These are phyloP conservation scores for Sambucus nigra DNA, from an alignment of 129 eudicot genomes.

Conservation along the genomic window DNA sequence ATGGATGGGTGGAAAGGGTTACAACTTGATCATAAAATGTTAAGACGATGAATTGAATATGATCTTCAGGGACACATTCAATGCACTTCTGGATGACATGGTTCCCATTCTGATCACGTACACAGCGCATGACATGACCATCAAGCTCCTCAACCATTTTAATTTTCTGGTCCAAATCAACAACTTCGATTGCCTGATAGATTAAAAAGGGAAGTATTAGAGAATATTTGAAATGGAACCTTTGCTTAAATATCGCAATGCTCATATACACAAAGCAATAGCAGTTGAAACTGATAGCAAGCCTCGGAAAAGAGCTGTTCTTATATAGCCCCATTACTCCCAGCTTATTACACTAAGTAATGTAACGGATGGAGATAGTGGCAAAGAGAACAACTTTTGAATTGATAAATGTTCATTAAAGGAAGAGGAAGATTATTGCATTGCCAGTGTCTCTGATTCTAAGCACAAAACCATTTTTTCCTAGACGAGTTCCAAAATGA, in stretches of 20 bases:
- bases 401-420: no score
- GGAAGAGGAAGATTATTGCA: no score
- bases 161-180: conserved; percentile 86
- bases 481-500: no score
- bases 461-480: no score
- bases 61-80: conserved; percentile 92
- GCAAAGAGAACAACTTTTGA: no score
- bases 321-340: no score
- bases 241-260: background rate
- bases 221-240: background rate
- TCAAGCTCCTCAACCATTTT: conserved; percentile 90
- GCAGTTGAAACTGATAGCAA: background rate
- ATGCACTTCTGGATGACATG: conserved; percentile 92
- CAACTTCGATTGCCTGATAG: conserved; percentile 84
- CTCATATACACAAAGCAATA: background rate
- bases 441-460: no score
- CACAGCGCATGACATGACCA: conserved; percentile 89
- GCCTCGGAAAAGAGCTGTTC: background rate
- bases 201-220: background rate
- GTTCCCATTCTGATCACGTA: conserved; percentile 90
- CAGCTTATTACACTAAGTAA: no score
- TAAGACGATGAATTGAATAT: conserved; percentile 63
- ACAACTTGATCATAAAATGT: conserved; percentile 83
- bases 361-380: no score
- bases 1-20: conserved; percentile 86